Base-by-base conservation (phyloP, 192 early-diverging fungal species). In the Entophlyctis luteolus region DNA sequence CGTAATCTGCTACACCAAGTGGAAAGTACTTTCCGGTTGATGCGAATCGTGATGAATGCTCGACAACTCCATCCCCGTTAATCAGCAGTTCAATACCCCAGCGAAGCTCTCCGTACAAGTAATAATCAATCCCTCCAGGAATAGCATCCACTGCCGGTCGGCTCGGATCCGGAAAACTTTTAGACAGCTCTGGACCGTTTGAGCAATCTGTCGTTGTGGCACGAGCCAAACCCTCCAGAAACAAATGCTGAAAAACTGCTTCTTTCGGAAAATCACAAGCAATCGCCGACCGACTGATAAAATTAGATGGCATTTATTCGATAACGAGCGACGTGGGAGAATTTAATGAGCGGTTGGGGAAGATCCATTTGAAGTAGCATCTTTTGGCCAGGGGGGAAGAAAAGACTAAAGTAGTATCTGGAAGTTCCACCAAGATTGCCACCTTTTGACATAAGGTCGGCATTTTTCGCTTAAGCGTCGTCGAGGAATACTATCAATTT, bases 331-430 rank as follows among this genome's bases (percentile, higher is more conserved):
- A 66, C 31, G 66, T 67, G 28, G 66, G 66, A 12, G 32, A 25
- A 49, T 8, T 53, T 53, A 3, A 22, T 25, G 50, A 53, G 18
- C 50, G 2, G 46, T 70, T 46, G 54, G 70, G 68, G 25, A 70
- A 70, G 48, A 70, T 12, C 68, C 68, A 70, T 55, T 70, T 70
- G 70, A 67, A 55, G 59, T 55, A 70, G 29, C 72, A 70, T 56
- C 68, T 63, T 23, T 72, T 70, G 12, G 68, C 68, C 42, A 70
- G 48, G 31, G 37, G 70, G 32, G 68, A 70, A 70, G 68, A 72
- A 27, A 70, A 70, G 20, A 18, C 70, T 14, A 65, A 53, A 23
- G 59, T 62, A 52, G 29, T 1, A 55, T 60, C 35, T 1, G 57
- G 39, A 3, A 55, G 47, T 62, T 55, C 47, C 14, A 55, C 31